A percentile compares a stretch with the other conserved stretches of the same genome.
phyloP scores from a whole-genome alignment of 306 rosid genomes.

The Cercis canadensis region DNA sequence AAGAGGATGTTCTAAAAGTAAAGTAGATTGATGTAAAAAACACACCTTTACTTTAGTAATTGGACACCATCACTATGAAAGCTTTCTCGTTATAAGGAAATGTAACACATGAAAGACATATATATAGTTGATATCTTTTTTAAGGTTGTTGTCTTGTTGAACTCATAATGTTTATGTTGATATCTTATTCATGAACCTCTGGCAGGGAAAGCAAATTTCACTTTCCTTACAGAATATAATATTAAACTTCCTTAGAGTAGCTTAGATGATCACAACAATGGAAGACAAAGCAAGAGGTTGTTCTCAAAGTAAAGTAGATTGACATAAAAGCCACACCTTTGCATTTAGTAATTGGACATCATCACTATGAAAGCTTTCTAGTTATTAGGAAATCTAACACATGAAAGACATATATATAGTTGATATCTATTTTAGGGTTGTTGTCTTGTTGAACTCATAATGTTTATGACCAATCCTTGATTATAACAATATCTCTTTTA shows the following conservation, averaged over 20 bases:
- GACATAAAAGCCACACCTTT: neutral
- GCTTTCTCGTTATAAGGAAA: neutral
- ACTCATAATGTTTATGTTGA: too few relatives aligned
- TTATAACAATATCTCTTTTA: constrained; percentile 10
- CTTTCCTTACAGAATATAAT: too few relatives aligned
- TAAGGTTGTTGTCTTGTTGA: neutral
- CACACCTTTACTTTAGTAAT: neutral
- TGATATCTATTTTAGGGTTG: neutral
- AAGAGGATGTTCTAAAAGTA: neutral
- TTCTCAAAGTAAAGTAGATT: constrained; percentile 2
- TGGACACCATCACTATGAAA: neutral
- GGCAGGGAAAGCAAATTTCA: too few relatives aligned
- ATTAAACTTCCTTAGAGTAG: neutral
- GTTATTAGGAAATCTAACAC: constrained; percentile 7
- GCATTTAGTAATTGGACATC: neutral
- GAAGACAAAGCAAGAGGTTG: neutral
- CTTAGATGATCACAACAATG: too few relatives aligned
- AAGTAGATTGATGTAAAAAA: neutral
- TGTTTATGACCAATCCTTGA: constrained; percentile 9
- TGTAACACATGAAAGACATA: constrained; percentile 8
- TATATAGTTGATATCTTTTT: neutral
- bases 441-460: neutral
- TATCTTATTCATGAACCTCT: too few relatives aligned
- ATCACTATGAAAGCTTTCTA: neutral
- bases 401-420: neutral